These are phyloP conservation scores for Lipomyces anomalus DNA, from an alignment of 805 yeast species.

Conservation along the genomic window DNA sequence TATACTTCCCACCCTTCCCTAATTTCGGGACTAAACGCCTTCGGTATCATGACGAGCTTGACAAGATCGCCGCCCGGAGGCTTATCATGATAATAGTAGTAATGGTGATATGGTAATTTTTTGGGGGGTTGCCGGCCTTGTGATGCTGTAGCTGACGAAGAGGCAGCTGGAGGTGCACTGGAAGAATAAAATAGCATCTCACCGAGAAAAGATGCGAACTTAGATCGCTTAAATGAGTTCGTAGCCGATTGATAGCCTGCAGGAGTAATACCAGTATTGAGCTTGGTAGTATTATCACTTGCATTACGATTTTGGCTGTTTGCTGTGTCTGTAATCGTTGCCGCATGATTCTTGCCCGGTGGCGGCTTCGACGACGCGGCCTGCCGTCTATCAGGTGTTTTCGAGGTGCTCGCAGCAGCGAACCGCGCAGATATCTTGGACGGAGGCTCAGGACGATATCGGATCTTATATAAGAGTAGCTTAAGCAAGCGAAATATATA, in stretches of 20 bases:
- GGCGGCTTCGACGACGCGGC: not conserved
- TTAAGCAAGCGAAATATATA: conserved; percentile 40
- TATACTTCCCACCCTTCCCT: conserved; percentile 95
- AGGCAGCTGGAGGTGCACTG: not conserved
- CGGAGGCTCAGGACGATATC: conserved; percentile 11
- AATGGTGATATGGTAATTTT: conserved; percentile 13
- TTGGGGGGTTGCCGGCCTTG: not conserved
- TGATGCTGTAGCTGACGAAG: not conserved
- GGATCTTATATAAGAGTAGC: conserved; percentile 8
- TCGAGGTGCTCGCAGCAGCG: too few relatives aligned
- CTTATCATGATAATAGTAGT: conserved; percentile 19
- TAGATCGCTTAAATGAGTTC: not conserved
- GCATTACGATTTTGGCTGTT: too few relatives aligned
- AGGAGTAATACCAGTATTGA: too few relatives aligned
- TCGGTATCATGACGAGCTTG: conserved; percentile 71
- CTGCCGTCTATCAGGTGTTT: too few relatives aligned
- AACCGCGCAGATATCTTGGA: not conserved
- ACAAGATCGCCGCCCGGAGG: conserved; percentile 64
- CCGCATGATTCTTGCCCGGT: too few relatives aligned
- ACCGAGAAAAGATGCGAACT: not conserved
- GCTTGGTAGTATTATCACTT: too few relatives aligned
- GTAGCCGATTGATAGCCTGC: not conserved
- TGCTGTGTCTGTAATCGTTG: too few relatives aligned
- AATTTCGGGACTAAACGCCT: conserved; percentile 73
- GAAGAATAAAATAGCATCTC: not conserved